phyloP scores from a whole-genome alignment of 495 filamentous ascomycete species.

The Aspergillus panamensis region DNA sequence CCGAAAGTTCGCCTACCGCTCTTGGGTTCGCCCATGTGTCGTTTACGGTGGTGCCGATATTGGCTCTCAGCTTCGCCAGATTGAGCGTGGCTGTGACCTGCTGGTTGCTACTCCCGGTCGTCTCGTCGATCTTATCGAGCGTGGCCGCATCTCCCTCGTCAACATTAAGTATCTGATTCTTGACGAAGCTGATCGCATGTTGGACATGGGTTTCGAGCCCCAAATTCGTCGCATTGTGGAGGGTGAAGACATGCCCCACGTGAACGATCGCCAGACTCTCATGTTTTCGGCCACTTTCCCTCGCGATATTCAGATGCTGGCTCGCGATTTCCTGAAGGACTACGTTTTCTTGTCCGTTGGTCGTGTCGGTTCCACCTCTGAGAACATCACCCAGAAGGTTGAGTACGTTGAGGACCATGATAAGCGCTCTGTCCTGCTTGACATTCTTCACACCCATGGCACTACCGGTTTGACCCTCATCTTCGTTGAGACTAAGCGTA shows the following conservation, averaged over 20 bases:
- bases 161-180: slow-evolving; percentile 99
- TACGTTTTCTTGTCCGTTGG: slow-evolving; percentile 98
- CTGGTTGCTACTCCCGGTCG: slow-evolving; percentile 96
- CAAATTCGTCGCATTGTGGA: slow-evolving; percentile 98
- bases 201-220: slow-evolving; percentile 99
- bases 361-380: slow-evolving; percentile 98
- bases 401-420: slow-evolving; percentile 96
- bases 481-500: slow-evolving; percentile 99
- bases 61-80: slow-evolving; percentile 91
- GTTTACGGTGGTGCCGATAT: slow-evolving; percentile 99
- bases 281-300: slow-evolving; percentile 99
- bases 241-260: slow-evolving; percentile 92
- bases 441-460: slow-evolving; percentile 94
- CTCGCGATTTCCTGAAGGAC: slow-evolving; percentile 95
- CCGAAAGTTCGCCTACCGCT: slow-evolving; percentile 97
- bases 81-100: slow-evolving; percentile 96
- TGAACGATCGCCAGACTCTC: slow-evolving; percentile 86
- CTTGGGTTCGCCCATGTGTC: slow-evolving; percentile 96
- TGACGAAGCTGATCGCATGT: slow-evolving; percentile 98
- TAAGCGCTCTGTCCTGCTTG: slow-evolving; percentile 95
- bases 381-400: slow-evolving; percentile 99
- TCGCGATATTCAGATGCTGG: slow-evolving; percentile 97
- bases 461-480: slow-evolving; percentile 84
- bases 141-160: slow-evolving; percentile 90
- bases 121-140: slow-evolving; percentile 95